These are phyloP conservation scores for Sugiyamaella sp. DNA, from an alignment of 1,139 yeast genomes.

Conservation along the genomic window DNA sequence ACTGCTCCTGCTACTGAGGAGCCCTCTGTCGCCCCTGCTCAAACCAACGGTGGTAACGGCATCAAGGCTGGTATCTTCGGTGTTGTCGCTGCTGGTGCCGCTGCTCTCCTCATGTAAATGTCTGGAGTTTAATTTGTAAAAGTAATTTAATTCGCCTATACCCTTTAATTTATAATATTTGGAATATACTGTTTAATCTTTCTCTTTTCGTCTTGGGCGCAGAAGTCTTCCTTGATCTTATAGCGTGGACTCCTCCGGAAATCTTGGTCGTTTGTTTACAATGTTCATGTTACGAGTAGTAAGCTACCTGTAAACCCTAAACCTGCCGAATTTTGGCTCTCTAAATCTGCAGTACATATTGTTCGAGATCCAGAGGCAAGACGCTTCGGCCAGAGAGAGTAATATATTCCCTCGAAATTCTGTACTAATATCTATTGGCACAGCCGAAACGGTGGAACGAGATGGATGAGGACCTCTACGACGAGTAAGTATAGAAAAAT, in stretches of 20 bases:
- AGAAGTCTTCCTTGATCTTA: no score
- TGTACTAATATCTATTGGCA: no score
- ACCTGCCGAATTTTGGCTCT: no score
- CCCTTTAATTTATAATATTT: conserved; percentile 6
- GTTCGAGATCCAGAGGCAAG: no score
- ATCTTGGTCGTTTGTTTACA: no score
- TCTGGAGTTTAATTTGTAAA: background rate
- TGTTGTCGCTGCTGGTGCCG: conserved; percentile 23
- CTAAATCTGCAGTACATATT: no score
- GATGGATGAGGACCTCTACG: conserved; percentile 61
- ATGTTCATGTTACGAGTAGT: no score
- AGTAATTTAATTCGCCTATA: background rate
- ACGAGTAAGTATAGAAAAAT: conserved; percentile 54
- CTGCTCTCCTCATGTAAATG: conserved; percentile 22
- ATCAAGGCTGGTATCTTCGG: conserved; percentile 19
- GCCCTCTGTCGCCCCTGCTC: conserved; percentile 19
- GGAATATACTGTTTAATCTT: background rate
- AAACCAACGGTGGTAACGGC: conserved; percentile 8
- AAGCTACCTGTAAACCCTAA: no score
- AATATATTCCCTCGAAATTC: no score
- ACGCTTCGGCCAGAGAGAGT: no score
- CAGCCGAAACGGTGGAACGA: background rate
- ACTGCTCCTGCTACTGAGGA: conserved; percentile 17
- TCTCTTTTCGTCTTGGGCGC: no score
- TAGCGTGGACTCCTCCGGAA: no score